Conservation (phyloP, 2,329 filamentous ascomycete genomes). For the Trichoderma afroharzianum region DNA sequence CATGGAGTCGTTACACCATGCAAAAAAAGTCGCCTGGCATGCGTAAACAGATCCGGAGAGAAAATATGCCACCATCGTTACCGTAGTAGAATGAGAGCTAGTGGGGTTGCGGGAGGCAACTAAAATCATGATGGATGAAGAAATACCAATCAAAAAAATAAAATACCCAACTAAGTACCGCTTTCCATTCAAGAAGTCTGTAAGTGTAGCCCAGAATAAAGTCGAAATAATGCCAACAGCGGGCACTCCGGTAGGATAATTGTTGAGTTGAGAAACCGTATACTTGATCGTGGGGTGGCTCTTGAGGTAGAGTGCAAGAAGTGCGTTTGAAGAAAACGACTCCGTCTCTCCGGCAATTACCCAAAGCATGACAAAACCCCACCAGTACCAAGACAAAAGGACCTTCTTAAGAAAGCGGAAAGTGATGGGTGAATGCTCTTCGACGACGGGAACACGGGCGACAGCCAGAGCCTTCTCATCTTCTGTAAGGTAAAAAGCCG, state of each 20-base stretch:
- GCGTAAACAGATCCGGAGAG: slow-evolving; percentile 61
- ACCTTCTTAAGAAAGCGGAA: slow-evolving; percentile 51
- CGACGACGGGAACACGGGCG: slow-evolving; percentile 37
- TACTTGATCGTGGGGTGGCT: slow-evolving; percentile 43
- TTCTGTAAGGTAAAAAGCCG: slow-evolving; percentile 42
- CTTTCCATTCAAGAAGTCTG: slow-evolving; percentile 60
- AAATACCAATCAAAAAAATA: slow-evolving; percentile 61
- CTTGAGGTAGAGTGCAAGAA: slow-evolving; percentile 51
- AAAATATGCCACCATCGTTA: slow-evolving; percentile 64
- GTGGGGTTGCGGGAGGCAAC: slow-evolving; percentile 43
- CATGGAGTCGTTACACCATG: slow-evolving; percentile 71
- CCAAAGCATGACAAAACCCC: slow-evolving; percentile 64
- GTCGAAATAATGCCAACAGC: slow-evolving; percentile 58
- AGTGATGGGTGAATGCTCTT: slow-evolving; percentile 44
- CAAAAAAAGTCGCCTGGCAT: slow-evolving; percentile 71
- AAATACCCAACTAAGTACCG: slow-evolving; percentile 65
- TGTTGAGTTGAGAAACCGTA: slow-evolving; percentile 49
- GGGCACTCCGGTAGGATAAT: slow-evolving; percentile 55
- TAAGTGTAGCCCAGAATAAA: slow-evolving; percentile 66
- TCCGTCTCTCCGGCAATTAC: slow-evolving; percentile 69
- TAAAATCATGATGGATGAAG: slow-evolving; percentile 60
- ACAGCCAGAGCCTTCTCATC: slow-evolving; percentile 44
- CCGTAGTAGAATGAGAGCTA: slow-evolving; percentile 41
- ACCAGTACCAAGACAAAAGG: slow-evolving; percentile 60
- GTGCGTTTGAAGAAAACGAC: slow-evolving; percentile 62